Percentiles rank a stretch among this genome's conserved stretches.
Conservation (phyloP, 176 grass and related monocot species). For the Aegilops sharonensis region DNA sequence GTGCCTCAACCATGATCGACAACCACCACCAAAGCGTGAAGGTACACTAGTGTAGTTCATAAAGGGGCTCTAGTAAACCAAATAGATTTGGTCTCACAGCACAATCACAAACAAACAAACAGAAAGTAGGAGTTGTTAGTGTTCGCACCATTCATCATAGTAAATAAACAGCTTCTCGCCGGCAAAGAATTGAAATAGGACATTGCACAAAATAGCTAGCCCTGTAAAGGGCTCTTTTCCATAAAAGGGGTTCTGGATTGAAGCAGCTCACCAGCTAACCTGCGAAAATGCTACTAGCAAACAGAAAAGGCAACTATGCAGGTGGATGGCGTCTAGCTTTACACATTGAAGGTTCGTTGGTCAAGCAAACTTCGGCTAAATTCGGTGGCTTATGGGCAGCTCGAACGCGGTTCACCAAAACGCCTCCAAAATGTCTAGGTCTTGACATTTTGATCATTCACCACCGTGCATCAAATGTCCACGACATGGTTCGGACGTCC, state of each 20-base stretch:
- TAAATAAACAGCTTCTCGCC: background rate
- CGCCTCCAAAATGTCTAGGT: no score
- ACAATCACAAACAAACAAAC: background rate
- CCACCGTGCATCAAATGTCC: no score
- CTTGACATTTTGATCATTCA: no score
- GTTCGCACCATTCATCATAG: background rate
- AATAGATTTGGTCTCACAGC: background rate
- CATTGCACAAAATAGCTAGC: background rate
- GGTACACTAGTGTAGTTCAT: background rate
- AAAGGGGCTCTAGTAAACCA: background rate
- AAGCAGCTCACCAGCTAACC: background rate
- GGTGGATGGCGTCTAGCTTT: background rate
- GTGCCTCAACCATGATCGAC: background rate
- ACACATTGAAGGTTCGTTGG: background rate
- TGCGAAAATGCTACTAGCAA: background rate
- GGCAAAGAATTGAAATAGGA: background rate
- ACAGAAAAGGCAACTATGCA: no score
- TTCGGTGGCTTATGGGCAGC: background rate
- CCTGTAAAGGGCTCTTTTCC: background rate
- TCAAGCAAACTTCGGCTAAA: background rate
- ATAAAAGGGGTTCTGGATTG: background rate
- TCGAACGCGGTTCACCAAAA: no score
- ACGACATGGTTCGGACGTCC: no score
- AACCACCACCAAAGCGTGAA: background rate
- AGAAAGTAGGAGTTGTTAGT: background rate